Base-by-base conservation (phyloP, 1,139 yeast species). In the Geotrichum fermentans region DNA sequence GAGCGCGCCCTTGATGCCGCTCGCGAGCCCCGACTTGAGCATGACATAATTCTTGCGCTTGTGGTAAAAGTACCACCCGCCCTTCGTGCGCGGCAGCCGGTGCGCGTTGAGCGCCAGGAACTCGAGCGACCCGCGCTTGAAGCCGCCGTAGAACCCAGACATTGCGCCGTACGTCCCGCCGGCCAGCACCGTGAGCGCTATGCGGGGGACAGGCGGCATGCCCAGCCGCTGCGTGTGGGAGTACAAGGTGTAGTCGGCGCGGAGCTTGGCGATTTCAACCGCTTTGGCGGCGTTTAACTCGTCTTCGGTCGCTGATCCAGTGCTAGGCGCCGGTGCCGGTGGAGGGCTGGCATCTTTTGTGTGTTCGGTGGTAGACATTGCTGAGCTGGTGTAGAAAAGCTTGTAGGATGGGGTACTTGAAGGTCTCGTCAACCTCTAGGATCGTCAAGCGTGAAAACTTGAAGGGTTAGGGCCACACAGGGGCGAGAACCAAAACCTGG, bases 41-140 rank as follows among this genome's bases (percentile, higher is more conserved):
- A 87, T 80, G 39, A 83, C 84, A 63, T 85, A 85, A 65, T 85
- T 84, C 69, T 86, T 87, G 56, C 88, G 76, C 66, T 85, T 87
- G 66, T 87, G 95, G 66, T 88, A 87, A 62, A 83, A 84, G 63
- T 84, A 88, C 96, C 96, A 87, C 0, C 92, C 94, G 30, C 89
- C 92, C 49, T 81, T 84, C 0, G 84, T 81, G 20, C 69, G 73
- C 3, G 96, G 96, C 53, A 88, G 69, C 42, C 96, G 67, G 61
- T 87, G 96, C 11, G 94, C 85, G 60, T 87, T 87, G 56, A 85
- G 89, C 1, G 90, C 88, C 48, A 87, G 71, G 58, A 78, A 88
- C 42, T 80, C 73, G 36, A 82, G 66, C 0, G 86, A 77, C 1
- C 85, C 70, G 4, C 64, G 58, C 52, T 74, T 74, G 56, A 79